Evolutionary conservation across 73 alveolate genomes (phyloP).

Genomic region (Stentor coeruleus): DNA sequence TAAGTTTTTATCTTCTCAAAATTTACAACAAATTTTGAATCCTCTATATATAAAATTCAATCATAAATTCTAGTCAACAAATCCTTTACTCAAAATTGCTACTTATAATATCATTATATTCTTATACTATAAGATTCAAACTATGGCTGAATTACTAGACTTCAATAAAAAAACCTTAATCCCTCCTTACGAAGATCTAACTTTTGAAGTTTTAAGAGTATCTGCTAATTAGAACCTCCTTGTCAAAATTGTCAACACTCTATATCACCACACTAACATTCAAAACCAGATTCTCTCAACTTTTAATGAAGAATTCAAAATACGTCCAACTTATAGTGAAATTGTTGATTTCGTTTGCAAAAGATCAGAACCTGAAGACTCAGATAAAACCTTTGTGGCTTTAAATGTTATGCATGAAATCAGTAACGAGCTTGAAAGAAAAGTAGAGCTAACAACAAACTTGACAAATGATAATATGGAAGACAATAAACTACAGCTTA

Average conservation of each 20-base stretch:
- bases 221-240: not conserved
- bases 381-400: not conserved
- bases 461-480: not conserved
- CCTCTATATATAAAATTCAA: too few relatives aligned
- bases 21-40: too few relatives aligned
- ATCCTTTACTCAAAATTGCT: too few relatives aligned
- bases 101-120: too few relatives aligned
- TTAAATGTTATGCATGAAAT: not conserved
- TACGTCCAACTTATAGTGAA: not conserved
- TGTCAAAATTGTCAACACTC: not conserved
- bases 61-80: too few relatives aligned
- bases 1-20: too few relatives aligned
- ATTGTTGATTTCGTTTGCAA: not conserved
- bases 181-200: not conserved
- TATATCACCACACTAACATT: not conserved
- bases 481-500: not conserved
- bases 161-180: not conserved
- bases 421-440: not conserved
- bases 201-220: not conserved
- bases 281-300: not conserved
- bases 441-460: not conserved
- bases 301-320: not conserved
- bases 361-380: not conserved
- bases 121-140: too few relatives aligned
- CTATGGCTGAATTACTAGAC: not conserved